These are phyloP conservation scores for Eleusine indica DNA, from an alignment of 176 grass and related monocot species.

Conservation along the genomic window DNA sequence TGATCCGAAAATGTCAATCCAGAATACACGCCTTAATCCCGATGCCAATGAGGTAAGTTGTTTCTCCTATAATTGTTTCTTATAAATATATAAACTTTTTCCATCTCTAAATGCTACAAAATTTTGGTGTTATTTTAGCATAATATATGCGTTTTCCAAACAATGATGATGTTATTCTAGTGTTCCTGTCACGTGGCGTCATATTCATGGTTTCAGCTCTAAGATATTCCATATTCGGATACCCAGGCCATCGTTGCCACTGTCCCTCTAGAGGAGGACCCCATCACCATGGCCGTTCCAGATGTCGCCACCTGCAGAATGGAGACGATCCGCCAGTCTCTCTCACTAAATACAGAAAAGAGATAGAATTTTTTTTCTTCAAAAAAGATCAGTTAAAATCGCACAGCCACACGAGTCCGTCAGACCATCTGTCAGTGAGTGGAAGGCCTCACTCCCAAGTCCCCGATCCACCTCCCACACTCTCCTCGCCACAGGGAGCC, in stretches of 20 bases:
- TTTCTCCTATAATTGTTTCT: background rate
- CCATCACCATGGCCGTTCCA: background rate
- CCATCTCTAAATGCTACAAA: background rate
- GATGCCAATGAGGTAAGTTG: slow-evolving; percentile 20
- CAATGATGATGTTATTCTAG: background rate
- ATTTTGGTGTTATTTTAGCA: background rate
- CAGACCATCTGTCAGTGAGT: slow-evolving; percentile 30
- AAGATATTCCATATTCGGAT: background rate
- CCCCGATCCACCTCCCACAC: slow-evolving; percentile 14
- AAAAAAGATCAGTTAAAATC: slow-evolving; percentile 23
- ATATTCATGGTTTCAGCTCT: background rate
- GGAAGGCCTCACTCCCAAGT: slow-evolving; percentile 25
- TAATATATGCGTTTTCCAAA: background rate
- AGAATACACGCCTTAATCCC: background rate
- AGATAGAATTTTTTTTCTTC: background rate
- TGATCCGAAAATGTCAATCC: background rate
- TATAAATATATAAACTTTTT: background rate
- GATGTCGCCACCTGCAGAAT: background rate
- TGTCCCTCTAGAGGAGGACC: background rate
- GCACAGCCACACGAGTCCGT: slow-evolving; percentile 45
- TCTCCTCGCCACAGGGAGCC: slow-evolving; percentile 18
- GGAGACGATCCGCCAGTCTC: background rate
- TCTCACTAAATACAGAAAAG: background rate
- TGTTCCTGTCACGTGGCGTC: background rate
- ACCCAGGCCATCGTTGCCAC: background rate